Percentiles rank a stretch among this genome's conserved stretches.
Evolutionary conservation across 1,139 yeast species (phyloP).

Genomic region (Hyphopichia wangnamkhiaoensis): DNA sequence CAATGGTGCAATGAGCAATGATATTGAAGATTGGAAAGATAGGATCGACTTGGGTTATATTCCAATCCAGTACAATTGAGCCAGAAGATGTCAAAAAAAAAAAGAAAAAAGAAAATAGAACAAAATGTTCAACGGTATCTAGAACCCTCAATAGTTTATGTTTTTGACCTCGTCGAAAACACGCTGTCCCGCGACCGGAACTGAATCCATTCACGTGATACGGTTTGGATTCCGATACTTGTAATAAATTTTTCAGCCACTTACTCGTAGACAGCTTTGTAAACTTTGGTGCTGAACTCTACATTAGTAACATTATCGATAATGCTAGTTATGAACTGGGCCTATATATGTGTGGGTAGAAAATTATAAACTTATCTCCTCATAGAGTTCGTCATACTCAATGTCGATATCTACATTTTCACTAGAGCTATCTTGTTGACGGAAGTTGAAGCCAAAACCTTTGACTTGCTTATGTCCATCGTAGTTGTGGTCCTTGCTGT

Average conservation of each 20-base stretch:
- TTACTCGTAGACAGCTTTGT: background rate
- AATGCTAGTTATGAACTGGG: background rate
- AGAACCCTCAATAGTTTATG: too few relatives aligned
- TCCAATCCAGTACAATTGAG: too few relatives aligned
- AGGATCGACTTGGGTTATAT: too few relatives aligned
- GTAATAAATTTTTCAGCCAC: too few relatives aligned
- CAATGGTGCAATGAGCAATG: too few relatives aligned
- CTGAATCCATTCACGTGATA: background rate
- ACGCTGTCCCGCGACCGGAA: constrained; percentile 5
- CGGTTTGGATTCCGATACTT: too few relatives aligned
- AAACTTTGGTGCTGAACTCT: too few relatives aligned
- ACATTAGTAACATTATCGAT: too few relatives aligned
- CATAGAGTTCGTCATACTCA: constrained; percentile 22
- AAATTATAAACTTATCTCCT: constrained; percentile 19
- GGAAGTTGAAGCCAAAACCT: constrained; percentile 22
- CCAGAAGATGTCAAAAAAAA: too few relatives aligned
- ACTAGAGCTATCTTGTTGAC: constrained; percentile 10
- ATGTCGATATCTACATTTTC: constrained; percentile 15
- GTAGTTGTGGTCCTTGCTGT: constrained; percentile 10
- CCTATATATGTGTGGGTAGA: background rate
- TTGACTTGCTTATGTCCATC: constrained; percentile 13
- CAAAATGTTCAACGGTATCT: too few relatives aligned
- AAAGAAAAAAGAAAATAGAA: too few relatives aligned
- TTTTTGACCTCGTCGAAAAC: constrained; percentile 5
- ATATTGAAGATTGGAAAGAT: too few relatives aligned